Percentiles rank a stretch among this genome's conserved stretches.
phyloP scores from a whole-genome alignment of 495 filamentous ascomycete species.

The Aspergillus hancockii region DNA sequence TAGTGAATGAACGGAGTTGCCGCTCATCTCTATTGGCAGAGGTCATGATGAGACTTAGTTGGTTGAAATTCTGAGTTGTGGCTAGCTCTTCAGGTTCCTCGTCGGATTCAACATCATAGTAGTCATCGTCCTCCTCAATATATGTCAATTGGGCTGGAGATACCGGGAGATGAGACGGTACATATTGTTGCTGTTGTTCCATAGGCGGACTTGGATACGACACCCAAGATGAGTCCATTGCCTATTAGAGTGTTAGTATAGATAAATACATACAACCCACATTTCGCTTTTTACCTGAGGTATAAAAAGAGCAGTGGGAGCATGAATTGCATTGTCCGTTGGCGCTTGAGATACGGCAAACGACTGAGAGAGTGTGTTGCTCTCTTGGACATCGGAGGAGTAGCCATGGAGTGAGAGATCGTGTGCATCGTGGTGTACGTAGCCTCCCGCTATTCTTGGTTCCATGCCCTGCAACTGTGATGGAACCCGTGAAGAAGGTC shows the following conservation, averaged over 20 bases:
- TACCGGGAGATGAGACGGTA: slow-evolving; percentile 3
- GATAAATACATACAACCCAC: not conserved
- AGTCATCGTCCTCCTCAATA: slow-evolving; percentile 57
- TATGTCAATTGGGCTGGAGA: slow-evolving; percentile 25
- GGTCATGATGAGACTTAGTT: slow-evolving; percentile 45
- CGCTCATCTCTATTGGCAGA: slow-evolving; percentile 53
- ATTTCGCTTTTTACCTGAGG: not conserved
- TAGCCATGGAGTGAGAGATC: not conserved
- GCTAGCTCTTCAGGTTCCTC: slow-evolving; percentile 62
- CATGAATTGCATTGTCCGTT: not conserved
- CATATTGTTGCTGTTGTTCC: slow-evolving; percentile 13
- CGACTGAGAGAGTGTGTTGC: not conserved
- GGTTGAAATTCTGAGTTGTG: slow-evolving; percentile 56
- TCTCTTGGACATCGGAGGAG: not conserved
- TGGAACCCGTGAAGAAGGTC: not conserved
- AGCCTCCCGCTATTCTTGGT: not conserved
- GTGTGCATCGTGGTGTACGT: not conserved
- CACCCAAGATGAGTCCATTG: not conserved
- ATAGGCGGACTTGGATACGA: not conserved
- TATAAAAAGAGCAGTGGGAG: not conserved
- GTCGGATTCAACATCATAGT: slow-evolving; percentile 66
- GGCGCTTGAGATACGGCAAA: not conserved
- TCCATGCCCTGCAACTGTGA: not conserved
- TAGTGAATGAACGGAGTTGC: slow-evolving; percentile 60
- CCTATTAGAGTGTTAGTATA: not conserved